A percentile compares a stretch with the other conserved stretches of the same genome.
Evolutionary conservation across 164 flowering plant genomes (phyloP).

Genomic region (Vitis rotundifolia): DNA sequence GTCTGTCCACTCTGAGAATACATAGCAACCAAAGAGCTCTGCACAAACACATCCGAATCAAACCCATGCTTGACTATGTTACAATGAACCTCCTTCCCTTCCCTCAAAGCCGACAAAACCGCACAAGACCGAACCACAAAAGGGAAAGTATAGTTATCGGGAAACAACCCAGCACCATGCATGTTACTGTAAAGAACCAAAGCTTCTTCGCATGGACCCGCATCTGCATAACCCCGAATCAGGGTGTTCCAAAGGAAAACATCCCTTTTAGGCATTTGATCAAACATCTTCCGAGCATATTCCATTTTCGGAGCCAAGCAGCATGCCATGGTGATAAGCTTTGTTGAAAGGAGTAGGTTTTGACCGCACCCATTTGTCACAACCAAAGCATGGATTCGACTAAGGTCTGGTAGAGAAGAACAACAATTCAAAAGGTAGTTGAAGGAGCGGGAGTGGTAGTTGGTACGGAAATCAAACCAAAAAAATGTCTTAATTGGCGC

Average conservation of each 20-base stretch:
- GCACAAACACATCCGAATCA: slow-evolving; percentile 28
- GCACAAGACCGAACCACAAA: slow-evolving; percentile 36
- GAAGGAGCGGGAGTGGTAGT: slow-evolving; percentile 18
- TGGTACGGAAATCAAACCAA: not conserved
- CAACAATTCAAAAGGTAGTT: slow-evolving; percentile 33
- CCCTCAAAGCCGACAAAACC: slow-evolving; percentile 23
- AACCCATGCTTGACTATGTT: slow-evolving; percentile 30
- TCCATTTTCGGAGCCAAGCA: slow-evolving; percentile 12
- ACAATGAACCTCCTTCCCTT: slow-evolving; percentile 33
- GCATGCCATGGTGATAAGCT: slow-evolving; percentile 17
- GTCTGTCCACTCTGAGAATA: slow-evolving; percentile 31
- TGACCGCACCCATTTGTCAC: slow-evolving; percentile 24
- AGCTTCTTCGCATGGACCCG: slow-evolving; percentile 34
- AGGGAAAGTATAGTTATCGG: slow-evolving; percentile 37
- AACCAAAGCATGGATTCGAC: slow-evolving; percentile 24
- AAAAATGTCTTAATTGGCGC: not conserved
- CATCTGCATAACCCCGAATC: slow-evolving; percentile 32
- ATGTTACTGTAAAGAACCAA: slow-evolving; percentile 23
- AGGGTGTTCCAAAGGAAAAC: slow-evolving; percentile 37
- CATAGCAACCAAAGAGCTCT: slow-evolving; percentile 32
- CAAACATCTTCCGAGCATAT: slow-evolving; percentile 32
- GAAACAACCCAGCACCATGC: slow-evolving; percentile 29
- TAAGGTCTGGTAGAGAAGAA: slow-evolving; percentile 24
- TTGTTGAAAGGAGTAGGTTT: slow-evolving; percentile 24
- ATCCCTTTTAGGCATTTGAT: slow-evolving; percentile 29